A percentile compares a stretch with the other conserved stretches of the same genome.
phyloP scores from a whole-genome alignment of 352 stramenopile genomes.

The Aphanomyces stellatus region DNA sequence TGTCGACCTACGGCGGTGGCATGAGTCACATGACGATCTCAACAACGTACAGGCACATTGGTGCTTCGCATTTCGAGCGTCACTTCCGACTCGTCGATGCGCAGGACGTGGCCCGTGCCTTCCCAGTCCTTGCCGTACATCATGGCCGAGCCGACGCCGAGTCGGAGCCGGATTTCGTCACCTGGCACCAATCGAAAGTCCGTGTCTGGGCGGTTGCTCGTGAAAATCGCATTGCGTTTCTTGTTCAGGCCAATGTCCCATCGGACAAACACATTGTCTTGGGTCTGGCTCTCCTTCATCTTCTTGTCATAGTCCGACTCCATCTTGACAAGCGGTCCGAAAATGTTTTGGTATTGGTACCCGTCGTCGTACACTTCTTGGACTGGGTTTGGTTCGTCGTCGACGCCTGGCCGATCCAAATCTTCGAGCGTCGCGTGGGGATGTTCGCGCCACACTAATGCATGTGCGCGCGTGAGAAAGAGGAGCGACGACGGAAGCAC shows the following conservation, averaged over 20 bases:
- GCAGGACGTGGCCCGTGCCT: conserved; percentile 90
- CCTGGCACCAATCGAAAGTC: conserved; percentile 90
- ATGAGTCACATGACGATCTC: background rate
- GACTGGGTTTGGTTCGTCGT: conserved; percentile 82
- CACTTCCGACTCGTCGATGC: conserved; percentile 77
- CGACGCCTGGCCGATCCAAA: conserved; percentile 89
- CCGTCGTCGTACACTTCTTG: conserved; percentile 95
- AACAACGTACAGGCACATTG: conserved; percentile 37
- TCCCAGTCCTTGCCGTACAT: conserved; percentile 88
- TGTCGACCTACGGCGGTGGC: conserved; percentile 52
- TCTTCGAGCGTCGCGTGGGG: conserved; percentile 94
- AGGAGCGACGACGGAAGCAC: background rate
- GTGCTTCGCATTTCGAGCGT: conserved; percentile 79
- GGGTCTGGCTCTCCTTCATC: conserved; percentile 96
- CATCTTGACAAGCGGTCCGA: conserved; percentile 99
- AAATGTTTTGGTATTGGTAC: conserved; percentile 99
- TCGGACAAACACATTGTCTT: conserved; percentile 88
- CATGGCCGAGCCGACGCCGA: conserved; percentile 76
- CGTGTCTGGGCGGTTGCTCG: conserved; percentile 81
- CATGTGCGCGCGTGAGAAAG: conserved; percentile 73
- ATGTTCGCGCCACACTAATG: conserved; percentile 93
- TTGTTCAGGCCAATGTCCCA: conserved; percentile 97
- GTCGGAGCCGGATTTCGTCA: conserved; percentile 94
- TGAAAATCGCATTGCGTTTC: conserved; percentile 95
- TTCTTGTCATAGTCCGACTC: conserved; percentile 99